Percentiles rank a stretch among this genome's conserved stretches.
These are phyloP conservation scores for Kuraishia floccosa DNA, from an alignment of 805 yeast genomes.

Conservation along the genomic window DNA sequence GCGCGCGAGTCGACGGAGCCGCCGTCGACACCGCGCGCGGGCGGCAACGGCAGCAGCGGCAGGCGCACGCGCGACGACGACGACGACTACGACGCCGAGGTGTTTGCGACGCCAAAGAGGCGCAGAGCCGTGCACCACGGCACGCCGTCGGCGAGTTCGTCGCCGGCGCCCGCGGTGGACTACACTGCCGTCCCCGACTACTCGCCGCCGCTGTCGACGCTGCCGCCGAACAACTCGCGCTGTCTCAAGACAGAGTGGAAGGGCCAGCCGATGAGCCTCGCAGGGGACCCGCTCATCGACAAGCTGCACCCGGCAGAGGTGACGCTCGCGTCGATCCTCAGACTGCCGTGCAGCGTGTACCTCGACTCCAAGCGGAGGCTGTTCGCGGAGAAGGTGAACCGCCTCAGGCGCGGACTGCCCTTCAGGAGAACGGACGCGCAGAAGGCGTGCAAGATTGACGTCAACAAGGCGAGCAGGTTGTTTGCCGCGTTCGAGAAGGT, in stretches of 20 bases:
- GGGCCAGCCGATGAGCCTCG: constrained; percentile 92
- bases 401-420: constrained; percentile 58
- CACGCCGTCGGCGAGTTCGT: constrained; percentile 18
- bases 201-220: constrained; percentile 56
- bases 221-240: constrained; percentile 63
- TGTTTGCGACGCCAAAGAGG: constrained; percentile 20
- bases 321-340: constrained; percentile 72
- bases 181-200: constrained; percentile 73
- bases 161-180: constrained; percentile 37
- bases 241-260: constrained; percentile 92
- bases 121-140: constrained; percentile 24
- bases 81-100: no score
- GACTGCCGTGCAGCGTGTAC: constrained; percentile 82
- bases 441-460: constrained; percentile 95
- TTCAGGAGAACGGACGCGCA: constrained; percentile 97
- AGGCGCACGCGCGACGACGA: no score
- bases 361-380: constrained; percentile 72
- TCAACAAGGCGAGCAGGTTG: constrained; percentile 86
- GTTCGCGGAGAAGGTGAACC: constrained; percentile 79
- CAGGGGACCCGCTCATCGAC: constrained; percentile 58
- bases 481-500: constrained; percentile 85
- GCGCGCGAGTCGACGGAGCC: constrained; percentile 27
- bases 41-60: no score
- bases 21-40: constrained; percentile 14
- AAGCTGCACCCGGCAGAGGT: constrained; percentile 89